A percentile compares a stretch with the other conserved stretches of the same genome.
These are phyloP conservation scores for Cymbopogon citratus DNA, from an alignment of 176 grass and related monocot species.

Conservation along the genomic window DNA sequence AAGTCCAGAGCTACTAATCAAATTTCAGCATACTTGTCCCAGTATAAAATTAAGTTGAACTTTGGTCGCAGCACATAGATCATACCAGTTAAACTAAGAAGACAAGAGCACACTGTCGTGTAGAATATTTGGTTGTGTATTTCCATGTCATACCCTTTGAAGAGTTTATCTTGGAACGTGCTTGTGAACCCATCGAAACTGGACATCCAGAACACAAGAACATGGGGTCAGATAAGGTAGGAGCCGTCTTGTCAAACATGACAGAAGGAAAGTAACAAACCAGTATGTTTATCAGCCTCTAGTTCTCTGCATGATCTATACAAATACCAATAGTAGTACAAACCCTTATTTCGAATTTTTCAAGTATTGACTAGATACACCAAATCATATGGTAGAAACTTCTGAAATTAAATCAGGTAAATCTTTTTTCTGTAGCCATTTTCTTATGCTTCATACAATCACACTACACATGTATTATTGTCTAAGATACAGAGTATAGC, in stretches of 20 bases:
- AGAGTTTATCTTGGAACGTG: conserved; percentile 99
- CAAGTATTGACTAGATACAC: no score
- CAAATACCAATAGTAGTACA: no score
- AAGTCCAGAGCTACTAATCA: not conserved
- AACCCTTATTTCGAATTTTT: no score
- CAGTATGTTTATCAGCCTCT: not conserved
- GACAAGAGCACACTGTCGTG: conserved; percentile 88
- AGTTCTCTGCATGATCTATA: not conserved
- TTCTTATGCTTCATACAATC: not conserved
- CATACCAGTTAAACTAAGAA: conserved; percentile 90
- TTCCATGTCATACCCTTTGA: conserved; percentile 97
- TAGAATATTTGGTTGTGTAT: conserved; percentile 99
- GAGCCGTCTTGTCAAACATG: no score
- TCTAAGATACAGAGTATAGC: not conserved
- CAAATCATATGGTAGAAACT: no score
- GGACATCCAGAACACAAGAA: no score
- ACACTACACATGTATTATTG: not conserved
- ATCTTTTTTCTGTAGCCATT: not conserved
- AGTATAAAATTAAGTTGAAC: not conserved
- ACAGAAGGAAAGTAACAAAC: not conserved
- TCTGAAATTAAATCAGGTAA: no score
- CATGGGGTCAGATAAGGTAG: no score
- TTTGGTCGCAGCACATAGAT: not conserved
- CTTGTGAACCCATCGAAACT: conserved; percentile 35
- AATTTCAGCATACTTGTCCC: not conserved